Evolutionary conservation across 2,329 filamentous ascomycete genomes (phyloP).

Genomic region (Daldinia sp.): DNA sequence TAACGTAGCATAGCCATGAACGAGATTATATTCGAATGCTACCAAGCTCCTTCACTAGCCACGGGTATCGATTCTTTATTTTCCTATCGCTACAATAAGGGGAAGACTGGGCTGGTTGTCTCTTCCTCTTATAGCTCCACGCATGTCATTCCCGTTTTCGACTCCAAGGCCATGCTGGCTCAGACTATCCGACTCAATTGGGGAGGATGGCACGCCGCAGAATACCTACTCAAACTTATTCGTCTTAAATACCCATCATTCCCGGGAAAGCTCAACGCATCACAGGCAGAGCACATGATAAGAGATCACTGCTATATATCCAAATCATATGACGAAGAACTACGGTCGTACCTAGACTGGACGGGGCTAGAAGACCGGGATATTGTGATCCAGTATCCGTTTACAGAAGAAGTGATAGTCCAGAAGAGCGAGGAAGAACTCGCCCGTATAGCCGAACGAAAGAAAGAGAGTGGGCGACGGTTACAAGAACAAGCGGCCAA

Average conservation of each 20-base stretch:
- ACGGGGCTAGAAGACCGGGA: constrained; percentile 89
- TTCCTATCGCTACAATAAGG: constrained; percentile 91
- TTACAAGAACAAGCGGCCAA: constrained; percentile 96
- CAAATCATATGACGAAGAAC: constrained; percentile 80
- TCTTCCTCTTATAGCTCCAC: constrained; percentile 94
- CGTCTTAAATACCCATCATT: constrained; percentile 92
- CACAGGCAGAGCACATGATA: constrained; percentile 88
- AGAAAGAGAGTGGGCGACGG: constrained; percentile 90
- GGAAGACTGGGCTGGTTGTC: constrained; percentile 85
- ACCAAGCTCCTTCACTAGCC: constrained; percentile 85
- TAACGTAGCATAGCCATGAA: constrained; percentile 76
- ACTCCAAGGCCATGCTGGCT: constrained; percentile 82
- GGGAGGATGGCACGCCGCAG: constrained; percentile 89
- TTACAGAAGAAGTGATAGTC: constrained; percentile 85
- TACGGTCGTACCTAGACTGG: constrained; percentile 85
- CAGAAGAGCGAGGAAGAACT: constrained; percentile 97
- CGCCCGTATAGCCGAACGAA: constrained; percentile 86
- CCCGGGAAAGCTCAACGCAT: constrained; percentile 82
- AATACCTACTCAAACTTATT: constrained; percentile 90
- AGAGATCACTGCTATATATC: constrained; percentile 91
- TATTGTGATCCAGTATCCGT: constrained; percentile 90
- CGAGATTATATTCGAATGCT: constrained; percentile 96
- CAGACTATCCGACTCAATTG: constrained; percentile 93
- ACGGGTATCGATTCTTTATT: constrained; percentile 98
- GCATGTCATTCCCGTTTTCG: constrained; percentile 91